A percentile compares a stretch with the other conserved stretches of the same genome.
Evolutionary conservation across 2,329 filamentous ascomycete species (phyloP).

Genomic region (Sclerotinia minor): DNA sequence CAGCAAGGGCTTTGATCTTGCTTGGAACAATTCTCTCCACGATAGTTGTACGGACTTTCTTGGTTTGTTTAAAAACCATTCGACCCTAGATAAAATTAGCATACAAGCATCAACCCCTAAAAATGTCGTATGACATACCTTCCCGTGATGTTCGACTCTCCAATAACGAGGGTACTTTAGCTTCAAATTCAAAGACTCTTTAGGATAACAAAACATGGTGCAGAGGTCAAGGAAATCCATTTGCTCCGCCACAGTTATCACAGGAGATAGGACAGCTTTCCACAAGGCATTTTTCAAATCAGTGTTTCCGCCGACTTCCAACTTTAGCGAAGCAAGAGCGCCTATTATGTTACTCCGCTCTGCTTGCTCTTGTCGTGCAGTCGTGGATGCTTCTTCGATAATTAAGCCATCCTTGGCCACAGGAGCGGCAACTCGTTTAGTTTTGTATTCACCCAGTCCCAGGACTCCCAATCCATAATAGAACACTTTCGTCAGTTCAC

Average conservation of each 20-base stretch:
- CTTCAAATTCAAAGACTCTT: slow-evolving; percentile 49
- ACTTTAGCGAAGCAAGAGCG: slow-evolving; percentile 51
- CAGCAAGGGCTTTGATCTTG: slow-evolving; percentile 12
- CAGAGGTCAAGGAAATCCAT: slow-evolving; percentile 54
- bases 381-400: slow-evolving; percentile 48
- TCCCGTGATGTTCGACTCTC: slow-evolving; percentile 45
- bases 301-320: slow-evolving; percentile 49
- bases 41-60: slow-evolving; percentile 37
- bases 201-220: slow-evolving; percentile 51
- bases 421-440: slow-evolving; percentile 32
- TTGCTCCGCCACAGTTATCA: slow-evolving; percentile 51
- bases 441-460: slow-evolving; percentile 59
- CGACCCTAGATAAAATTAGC: slow-evolving; percentile 34
- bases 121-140: slow-evolving; percentile 36
- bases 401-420: slow-evolving; percentile 43
- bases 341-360: slow-evolving; percentile 51
- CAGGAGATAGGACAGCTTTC: slow-evolving; percentile 51
- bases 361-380: slow-evolving; percentile 49
- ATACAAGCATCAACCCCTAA: slow-evolving; percentile 14
- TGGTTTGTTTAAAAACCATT: slow-evolving; percentile 35
- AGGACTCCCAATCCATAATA: slow-evolving; percentile 61
- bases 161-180: slow-evolving; percentile 51
- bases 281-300: slow-evolving; percentile 50
- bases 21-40: slow-evolving; percentile 6
- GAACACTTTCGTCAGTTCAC: slow-evolving; percentile 59